These are phyloP conservation scores for Aspergillus diversus DNA, from an alignment of 495 filamentous ascomycete species.

Conservation along the genomic window DNA sequence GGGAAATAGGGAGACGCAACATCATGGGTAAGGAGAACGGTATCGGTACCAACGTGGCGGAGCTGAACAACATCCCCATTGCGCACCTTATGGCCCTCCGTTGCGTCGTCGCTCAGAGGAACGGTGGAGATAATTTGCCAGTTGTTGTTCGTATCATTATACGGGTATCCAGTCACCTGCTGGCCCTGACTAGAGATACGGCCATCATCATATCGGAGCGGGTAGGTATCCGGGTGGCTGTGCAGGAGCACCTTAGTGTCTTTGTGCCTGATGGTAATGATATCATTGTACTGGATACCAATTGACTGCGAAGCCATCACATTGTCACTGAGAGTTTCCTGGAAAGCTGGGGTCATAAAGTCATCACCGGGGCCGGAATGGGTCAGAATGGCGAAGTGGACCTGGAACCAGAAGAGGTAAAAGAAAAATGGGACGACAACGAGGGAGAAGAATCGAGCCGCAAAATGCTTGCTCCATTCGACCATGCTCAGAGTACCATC, in stretches of 20 bases:
- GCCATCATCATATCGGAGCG: conserved; percentile 94
- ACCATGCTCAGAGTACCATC: conserved; percentile 75
- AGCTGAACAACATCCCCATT: conserved; percentile 90
- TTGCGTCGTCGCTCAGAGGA: conserved; percentile 54
- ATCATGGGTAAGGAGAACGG: conserved; percentile 90
- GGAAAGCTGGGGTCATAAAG: conserved; percentile 98
- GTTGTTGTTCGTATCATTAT: conserved; percentile 98
- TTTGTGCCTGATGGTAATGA: conserved; percentile 88
- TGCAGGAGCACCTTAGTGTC: conserved; percentile 96
- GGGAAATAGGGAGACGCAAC: conserved; percentile 97
- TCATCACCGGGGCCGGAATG: conserved; percentile 94
- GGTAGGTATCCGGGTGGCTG: conserved; percentile 88
- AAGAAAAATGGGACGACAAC: conserved; percentile 94
- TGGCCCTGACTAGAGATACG: conserved; percentile 97
- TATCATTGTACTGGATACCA: conserved; percentile 87
- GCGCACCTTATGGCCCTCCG: conserved; percentile 64
- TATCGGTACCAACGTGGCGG: conserved; percentile 84
- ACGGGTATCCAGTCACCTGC: conserved; percentile 97
- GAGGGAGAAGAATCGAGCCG: conserved; percentile 77
- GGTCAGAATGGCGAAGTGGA: conserved; percentile 89
- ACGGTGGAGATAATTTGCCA: conserved; percentile 86
- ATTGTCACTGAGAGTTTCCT: conserved; percentile 95
- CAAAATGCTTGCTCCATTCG: conserved; percentile 87
- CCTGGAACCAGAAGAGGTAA: conserved; percentile 99
- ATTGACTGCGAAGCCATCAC: conserved; percentile 84